Conservation (phyloP, 805 yeast genomes). For the Wickerhamiella lipophila region DNA sequence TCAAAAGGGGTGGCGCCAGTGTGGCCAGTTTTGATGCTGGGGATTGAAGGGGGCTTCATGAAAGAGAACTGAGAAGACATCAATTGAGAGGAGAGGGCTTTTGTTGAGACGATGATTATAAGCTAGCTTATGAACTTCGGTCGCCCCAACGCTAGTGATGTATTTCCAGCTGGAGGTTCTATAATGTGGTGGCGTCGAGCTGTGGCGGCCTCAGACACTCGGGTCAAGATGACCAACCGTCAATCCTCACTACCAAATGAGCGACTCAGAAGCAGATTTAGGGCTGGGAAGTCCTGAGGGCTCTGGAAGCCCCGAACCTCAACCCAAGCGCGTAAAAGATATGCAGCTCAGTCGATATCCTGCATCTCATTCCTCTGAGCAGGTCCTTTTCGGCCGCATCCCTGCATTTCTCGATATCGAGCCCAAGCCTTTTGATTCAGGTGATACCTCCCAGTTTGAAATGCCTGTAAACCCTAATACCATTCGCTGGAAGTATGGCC, state of each 20-base stretch:
- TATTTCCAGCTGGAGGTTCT: too few relatives aligned
- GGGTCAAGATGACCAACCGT: background rate
- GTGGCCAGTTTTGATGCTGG: background rate
- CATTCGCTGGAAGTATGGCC: conserved; percentile 85
- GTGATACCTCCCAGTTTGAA: conserved; percentile 44
- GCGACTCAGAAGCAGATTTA: conserved; percentile 7
- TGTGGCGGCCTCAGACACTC: background rate
- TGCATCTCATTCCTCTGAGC: conserved; percentile 17
- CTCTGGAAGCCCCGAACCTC: conserved; percentile 1
- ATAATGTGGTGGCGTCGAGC: conserved; percentile 4
- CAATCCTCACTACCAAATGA: background rate
- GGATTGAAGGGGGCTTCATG: too few relatives aligned
- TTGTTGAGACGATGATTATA: too few relatives aligned
- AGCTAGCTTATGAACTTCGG: too few relatives aligned
- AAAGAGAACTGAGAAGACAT: too few relatives aligned
- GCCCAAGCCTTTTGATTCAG: conserved; percentile 56
- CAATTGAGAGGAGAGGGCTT: too few relatives aligned
- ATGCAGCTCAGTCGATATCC: conserved; percentile 16
- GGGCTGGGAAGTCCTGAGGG: conserved; percentile 2
- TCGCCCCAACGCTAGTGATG: too few relatives aligned
- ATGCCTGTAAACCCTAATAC: conserved; percentile 40
- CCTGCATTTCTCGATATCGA: conserved; percentile 78
- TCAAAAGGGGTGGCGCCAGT: background rate
- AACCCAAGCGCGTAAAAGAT: background rate
- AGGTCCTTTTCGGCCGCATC: conserved; percentile 33